Base-by-base conservation (phyloP, 352 stramenopile species). In the Globisporangium orthogonon region DNA sequence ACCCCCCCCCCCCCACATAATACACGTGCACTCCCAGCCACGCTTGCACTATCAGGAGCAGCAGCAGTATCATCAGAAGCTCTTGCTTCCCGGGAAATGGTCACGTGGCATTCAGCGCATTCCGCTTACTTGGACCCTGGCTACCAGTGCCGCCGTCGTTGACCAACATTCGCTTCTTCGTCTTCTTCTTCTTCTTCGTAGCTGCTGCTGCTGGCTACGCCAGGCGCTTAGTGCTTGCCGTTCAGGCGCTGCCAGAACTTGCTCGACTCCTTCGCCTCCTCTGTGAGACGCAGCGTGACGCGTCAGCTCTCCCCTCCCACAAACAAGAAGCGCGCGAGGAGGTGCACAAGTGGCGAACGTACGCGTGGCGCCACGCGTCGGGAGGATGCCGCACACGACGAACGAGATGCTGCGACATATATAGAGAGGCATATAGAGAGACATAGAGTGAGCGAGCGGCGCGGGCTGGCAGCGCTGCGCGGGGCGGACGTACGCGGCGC, bases 241-340 rank as follows among this genome's bases (percentile, higher is more conserved):
- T 94, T 88, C 39, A 83, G 52, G 55, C 81, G 81, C 71, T 92
- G 76, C 85, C 85, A 94, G 82, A 83, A 94, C 67, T 91, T 91
- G 53, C 71, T 87, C 73, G 87, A 80, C 59, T 88, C 76, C 71
- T 84, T 89, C 62, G 86, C 72, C 68, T 94, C 85, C 67, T 94
- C 78, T 84, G 58, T 14, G 23, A 48, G 48, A 37, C 56, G 0
- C 44, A 55, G 30, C 2, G 13, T 4, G 40, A 7, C n/a, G 9
- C 53, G 43, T 17, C 17, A 49, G 44, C 23, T n/a, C 17, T 7
- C 10, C 23, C 23, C 23, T 23, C 23, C 23, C 23, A 23, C 23
- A 23, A 23, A 23, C 23, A 23, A 23, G 23, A 23, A 23, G 23
- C 23, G 23, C 23, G 23, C 23, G 23, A 23, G 23, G 23, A 23